Percentiles rank a stretch among this genome's conserved stretches.
These are phyloP conservation scores for Auricularia cornea DNA, from an alignment of 768 basidiomycete species.

Conservation along the genomic window DNA sequence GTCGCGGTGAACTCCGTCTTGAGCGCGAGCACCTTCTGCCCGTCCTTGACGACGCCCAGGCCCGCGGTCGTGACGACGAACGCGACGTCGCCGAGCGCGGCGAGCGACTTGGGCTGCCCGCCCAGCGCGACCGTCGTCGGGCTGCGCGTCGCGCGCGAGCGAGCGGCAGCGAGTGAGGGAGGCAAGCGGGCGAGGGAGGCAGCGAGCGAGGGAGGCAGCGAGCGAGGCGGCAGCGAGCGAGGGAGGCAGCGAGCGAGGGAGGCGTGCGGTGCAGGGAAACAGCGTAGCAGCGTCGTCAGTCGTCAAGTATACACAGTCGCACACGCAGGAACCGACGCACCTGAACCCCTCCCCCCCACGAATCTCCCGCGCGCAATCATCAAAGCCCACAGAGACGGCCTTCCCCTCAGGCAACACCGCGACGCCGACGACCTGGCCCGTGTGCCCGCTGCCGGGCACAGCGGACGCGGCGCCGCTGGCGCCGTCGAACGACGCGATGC, in stretches of 20 bases:
- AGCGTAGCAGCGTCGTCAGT: no score
- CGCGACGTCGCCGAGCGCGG: neutral
- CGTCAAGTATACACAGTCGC: no score
- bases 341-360: slow-evolving; percentile 37
- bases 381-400: slow-evolving; percentile 68
- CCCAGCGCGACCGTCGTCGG: neutral
- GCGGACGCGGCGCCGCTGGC: slow-evolving; percentile 34
- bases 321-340: no score
- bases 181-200: no score
- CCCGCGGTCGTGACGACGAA: neutral
- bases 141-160: neutral
- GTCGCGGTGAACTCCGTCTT: slow-evolving; percentile 51
- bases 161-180: neutral
- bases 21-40: neutral
- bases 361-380: slow-evolving; percentile 70
- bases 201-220: no score
- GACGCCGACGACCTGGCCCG: slow-evolving; percentile 59
- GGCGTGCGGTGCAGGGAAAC: no score
- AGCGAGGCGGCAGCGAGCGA: no score
- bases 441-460: slow-evolving; percentile 60
- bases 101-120: neutral
- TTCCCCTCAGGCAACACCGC: slow-evolving; percentile 38
- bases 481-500: slow-evolving; percentile 50
- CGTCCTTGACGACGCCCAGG: neutral
- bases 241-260: no score